Evolutionary conservation across 1,139 yeast genomes (phyloP).

Genomic region (Geotrichum macrosporum): DNA sequence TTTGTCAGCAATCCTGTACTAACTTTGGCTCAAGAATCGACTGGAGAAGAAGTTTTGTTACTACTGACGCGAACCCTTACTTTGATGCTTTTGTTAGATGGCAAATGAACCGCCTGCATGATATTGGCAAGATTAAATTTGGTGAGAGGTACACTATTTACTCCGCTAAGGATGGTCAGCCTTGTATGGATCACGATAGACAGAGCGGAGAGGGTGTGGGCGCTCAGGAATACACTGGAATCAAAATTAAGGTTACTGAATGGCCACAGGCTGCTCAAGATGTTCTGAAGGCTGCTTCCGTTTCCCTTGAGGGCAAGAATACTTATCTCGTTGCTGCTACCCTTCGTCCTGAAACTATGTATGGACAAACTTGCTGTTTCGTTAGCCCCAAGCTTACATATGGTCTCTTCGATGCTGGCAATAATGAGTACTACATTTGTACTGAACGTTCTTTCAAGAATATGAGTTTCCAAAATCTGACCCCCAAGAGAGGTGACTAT

Average conservation of each 20-base stretch:
- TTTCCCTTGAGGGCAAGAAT: slow-evolving; percentile 52
- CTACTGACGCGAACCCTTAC: slow-evolving; percentile 93
- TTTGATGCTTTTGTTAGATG: slow-evolving; percentile 94
- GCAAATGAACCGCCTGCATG: slow-evolving; percentile 90
- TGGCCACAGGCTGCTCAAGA: slow-evolving; percentile 52
- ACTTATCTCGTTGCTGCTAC: slow-evolving; percentile 92
- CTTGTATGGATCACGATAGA: slow-evolving; percentile 99
- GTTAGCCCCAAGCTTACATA: slow-evolving; percentile 92
- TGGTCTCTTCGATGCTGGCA: slow-evolving; percentile 87
- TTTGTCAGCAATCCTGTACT: slow-evolving; percentile 76
- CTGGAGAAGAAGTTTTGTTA: slow-evolving; percentile 96
- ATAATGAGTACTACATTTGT: slow-evolving; percentile 70
- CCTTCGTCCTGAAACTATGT: slow-evolving; percentile 98
- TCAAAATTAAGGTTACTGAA: slow-evolving; percentile 72
- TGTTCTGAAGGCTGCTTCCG: slow-evolving; percentile 46
- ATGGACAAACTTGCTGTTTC: slow-evolving; percentile 97
- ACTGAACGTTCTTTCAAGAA: slow-evolving; percentile 97
- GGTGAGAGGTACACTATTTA: slow-evolving; percentile 98
- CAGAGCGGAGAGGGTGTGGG: slow-evolving; percentile 94
- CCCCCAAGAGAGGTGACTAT: slow-evolving; percentile 82
- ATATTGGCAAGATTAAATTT: slow-evolving; percentile 84
- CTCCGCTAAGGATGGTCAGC: slow-evolving; percentile 97
- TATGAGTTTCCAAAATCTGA: slow-evolving; percentile 91
- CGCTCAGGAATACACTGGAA: slow-evolving; percentile 94
- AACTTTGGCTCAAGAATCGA: slow-evolving; percentile 90